Base-by-base conservation (phyloP, 495 filamentous ascomycete genomes). In the Podospora pseudocomata region DNA sequence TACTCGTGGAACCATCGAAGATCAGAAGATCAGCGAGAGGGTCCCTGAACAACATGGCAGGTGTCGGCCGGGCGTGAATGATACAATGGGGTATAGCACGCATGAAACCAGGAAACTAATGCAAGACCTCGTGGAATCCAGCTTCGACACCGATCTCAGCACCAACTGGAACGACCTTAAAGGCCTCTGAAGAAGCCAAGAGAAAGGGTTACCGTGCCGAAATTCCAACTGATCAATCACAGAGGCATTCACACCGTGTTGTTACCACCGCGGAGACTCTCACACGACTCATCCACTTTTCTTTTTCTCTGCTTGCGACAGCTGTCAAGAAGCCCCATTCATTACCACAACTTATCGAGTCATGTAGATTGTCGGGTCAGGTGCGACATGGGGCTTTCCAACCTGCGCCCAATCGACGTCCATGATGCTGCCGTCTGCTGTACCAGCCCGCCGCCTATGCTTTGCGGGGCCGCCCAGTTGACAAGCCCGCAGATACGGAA, bases 31-130 rank as follows among this genome's bases (percentile, higher is more conserved):
- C 39, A 6, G 39, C 39, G 39, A 16, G 9, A 16, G 39, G 39
- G 9, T 13, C 39, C 39, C 39, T 49, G 39, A 49, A 49, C 39
- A 49, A 49, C 39, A 49, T 49, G 15, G 9, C 39, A 49, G 9
- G 39, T 49, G 39, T 49, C 39, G 39, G 39, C 6, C 55, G 27
- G 66, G 69, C 58, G 63, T 59, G 67, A 60, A 66, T 63, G 67
- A 63, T 32, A 30, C 26, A 63, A 26, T n/a, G 23, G 27, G 39
- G 53, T 58, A 63, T 44, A 69, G 68, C 68, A 71, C 56, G 32
- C 28, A 75, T 72, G 69, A 65, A 67, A 61, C 69, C 68, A 63
- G 71, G 69, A 69, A 73, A 64, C 73, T 73, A 75, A 73, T 73
- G 69, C 69, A 73, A 71, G 69, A 65, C 60, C 63, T 44, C 61